Conservation (phyloP, 2,329 filamentous ascomycete species). For the Hawksworthiomyces lignivorus region DNA sequence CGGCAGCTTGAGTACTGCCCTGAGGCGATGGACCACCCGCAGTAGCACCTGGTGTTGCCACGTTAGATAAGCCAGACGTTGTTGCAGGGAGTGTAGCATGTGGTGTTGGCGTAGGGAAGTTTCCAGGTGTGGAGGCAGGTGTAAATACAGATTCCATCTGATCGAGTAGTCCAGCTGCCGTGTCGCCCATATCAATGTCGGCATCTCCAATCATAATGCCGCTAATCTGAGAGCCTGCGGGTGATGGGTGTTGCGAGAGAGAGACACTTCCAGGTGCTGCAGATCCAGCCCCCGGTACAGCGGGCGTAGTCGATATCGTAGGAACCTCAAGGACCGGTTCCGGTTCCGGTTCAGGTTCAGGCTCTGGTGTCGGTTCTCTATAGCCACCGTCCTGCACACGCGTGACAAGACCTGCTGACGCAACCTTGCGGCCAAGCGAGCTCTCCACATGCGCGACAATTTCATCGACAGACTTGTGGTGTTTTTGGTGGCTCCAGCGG, state of each 20-base stretch:
- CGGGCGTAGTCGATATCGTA: conserved; percentile 3
- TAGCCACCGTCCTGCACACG: conserved; percentile 73
- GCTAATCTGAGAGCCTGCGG: conserved; percentile 48
- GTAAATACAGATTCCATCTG: conserved; percentile 59
- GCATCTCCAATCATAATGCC: conserved; percentile 50
- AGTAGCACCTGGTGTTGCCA: conserved; percentile 45
- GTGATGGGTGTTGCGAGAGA: conserved; percentile 47
- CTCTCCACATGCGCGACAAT: conserved; percentile 69
- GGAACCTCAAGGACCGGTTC: conserved; percentile 17
- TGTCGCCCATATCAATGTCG: conserved; percentile 58
- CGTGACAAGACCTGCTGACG: conserved; percentile 54
- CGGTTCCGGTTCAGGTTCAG: conserved; percentile 24
- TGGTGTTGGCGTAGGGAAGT: conserved; percentile 54
- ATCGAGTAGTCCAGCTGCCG: conserved; percentile 57
- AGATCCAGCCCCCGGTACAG: conserved; percentile 11
- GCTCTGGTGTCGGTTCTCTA: conserved; percentile 51
- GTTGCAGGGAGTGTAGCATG: conserved; percentile 31
- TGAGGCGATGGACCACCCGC: conserved; percentile 39
- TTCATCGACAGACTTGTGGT: conserved; percentile 56
- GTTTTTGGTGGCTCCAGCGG: conserved; percentile 27
- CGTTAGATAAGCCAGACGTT: conserved; percentile 40
- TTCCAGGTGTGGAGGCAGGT: conserved; percentile 51
- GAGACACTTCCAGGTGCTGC: conserved; percentile 18
- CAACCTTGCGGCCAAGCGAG: conserved; percentile 58
- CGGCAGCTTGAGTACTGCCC: conserved; percentile 18